Percentiles rank a stretch among this genome's conserved stretches.
Evolutionary conservation across 495 filamentous ascomycete genomes (phyloP).

Genomic region (Hamigera avellanea): DNA sequence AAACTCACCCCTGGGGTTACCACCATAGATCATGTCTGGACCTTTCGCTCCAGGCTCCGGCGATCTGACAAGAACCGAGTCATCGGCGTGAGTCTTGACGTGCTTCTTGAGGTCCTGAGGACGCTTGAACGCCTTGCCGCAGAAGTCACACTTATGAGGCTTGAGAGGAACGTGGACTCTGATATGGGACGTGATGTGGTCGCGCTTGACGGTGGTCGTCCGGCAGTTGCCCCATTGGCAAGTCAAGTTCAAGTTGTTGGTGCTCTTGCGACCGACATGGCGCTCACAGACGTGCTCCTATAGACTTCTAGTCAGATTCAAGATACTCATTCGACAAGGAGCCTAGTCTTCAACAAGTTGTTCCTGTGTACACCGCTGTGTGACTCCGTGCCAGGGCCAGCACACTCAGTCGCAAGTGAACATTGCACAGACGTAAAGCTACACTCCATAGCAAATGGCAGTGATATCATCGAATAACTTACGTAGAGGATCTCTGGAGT

Average conservation of each 20-base stretch:
- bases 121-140: slow-evolving; percentile 97
- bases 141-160: slow-evolving; percentile 97
- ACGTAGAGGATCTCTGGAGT: slow-evolving; percentile 84
- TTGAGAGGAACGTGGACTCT: slow-evolving; percentile 96
- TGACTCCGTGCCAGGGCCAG: no score
- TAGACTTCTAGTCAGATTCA: not conserved
- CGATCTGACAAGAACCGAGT: slow-evolving; percentile 76
- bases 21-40: slow-evolving; percentile 42
- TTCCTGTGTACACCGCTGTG: no score
- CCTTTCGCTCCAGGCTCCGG: slow-evolving; percentile 49
- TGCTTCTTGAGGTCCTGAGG: slow-evolving; percentile 99
- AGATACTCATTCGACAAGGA: not conserved
- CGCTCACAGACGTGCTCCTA: slow-evolving; percentile 98
- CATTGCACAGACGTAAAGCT: no score
- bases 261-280: slow-evolving; percentile 97
- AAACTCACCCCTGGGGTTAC: slow-evolving; percentile 24
- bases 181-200: slow-evolving; percentile 99
- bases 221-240: slow-evolving; percentile 96
- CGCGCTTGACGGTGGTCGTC: slow-evolving; percentile 95
- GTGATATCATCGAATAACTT: slow-evolving; percentile 37
- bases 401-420: no score
- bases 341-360: no score
- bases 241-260: slow-evolving; percentile 94
- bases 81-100: slow-evolving; percentile 99
- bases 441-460: no score